Percentiles rank a stretch among this genome's conserved stretches.
These are phyloP conservation scores for Daldinia decipiens DNA, from an alignment of 495 filamentous ascomycete genomes.

Conservation along the genomic window DNA sequence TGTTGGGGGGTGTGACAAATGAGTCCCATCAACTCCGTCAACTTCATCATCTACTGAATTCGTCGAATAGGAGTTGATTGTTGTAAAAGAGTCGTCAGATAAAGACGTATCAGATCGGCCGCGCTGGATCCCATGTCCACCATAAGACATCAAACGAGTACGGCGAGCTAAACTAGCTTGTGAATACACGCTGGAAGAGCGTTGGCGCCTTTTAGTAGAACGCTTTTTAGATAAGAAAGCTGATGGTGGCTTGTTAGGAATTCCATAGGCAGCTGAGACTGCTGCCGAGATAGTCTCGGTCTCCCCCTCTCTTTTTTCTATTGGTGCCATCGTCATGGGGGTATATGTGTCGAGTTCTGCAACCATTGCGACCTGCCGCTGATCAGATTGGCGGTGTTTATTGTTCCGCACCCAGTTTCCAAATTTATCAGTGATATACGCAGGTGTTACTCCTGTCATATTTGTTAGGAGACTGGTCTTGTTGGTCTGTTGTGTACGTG, in stretches of 20 bases:
- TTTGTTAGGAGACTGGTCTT: conserved; percentile 58
- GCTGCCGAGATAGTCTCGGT: conserved; percentile 44
- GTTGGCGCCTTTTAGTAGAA: conserved; percentile 15
- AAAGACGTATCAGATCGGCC: conserved; percentile 34
- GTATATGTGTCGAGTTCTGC: conserved; percentile 52
- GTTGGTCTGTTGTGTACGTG: conserved; percentile 36
- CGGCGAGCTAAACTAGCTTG: conserved; percentile 33
- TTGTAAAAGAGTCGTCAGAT: conserved; percentile 49
- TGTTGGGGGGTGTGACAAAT: conserved; percentile 54
- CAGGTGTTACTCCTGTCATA: conserved; percentile 58
- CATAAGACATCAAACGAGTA: conserved; percentile 19
- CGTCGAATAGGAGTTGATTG: conserved; percentile 43
- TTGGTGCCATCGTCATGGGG: conserved; percentile 53
- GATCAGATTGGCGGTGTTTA: conserved; percentile 34
- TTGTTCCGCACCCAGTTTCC: conserved; percentile 59
- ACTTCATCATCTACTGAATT: conserved; percentile 38
- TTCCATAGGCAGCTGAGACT: conserved; percentile 31
- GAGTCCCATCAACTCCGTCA: conserved; percentile 24
- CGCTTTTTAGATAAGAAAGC: conserved; percentile 34
- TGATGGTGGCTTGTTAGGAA: conserved; percentile 28
- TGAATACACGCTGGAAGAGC: conserved; percentile 47
- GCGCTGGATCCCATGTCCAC: conserved; percentile 12
- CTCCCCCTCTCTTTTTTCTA: conserved; percentile 51
- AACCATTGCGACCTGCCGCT: conserved; percentile 25
- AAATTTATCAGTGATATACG: conserved; percentile 56